phyloP scores from a whole-genome alignment of 345 rosid species.

The Trapa incisa region DNA sequence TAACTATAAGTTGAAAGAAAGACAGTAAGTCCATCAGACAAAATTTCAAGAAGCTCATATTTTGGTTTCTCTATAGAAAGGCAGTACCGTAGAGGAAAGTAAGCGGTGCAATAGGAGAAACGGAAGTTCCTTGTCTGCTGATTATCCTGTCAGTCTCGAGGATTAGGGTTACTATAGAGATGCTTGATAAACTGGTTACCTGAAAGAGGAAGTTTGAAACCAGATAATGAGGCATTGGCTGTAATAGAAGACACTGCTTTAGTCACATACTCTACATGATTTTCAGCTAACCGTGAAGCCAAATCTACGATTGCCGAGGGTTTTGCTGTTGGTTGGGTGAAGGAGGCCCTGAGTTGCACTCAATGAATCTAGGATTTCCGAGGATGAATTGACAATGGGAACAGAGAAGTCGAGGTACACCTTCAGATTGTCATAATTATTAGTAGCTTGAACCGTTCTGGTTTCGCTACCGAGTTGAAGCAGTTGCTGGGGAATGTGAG shows the following conservation, averaged over 20 bases:
- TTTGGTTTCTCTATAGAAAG: conserved; percentile 1
- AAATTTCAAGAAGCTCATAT: not conserved
- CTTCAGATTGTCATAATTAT: conserved; percentile 40
- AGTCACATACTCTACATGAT: not conserved
- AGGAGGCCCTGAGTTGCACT: conserved; percentile 44
- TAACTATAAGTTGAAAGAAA: not conserved
- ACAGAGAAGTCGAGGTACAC: conserved; percentile 66
- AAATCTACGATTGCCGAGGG: conserved; percentile 53
- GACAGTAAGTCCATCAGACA: not conserved
- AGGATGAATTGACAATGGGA: conserved; percentile 63
- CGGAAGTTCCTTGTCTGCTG: conserved; percentile 63
- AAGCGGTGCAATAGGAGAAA: conserved; percentile 61
- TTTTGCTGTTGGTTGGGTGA: conserved; percentile 44
- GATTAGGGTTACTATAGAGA: conserved; percentile 45
- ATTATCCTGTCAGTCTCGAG: conserved; percentile 35
- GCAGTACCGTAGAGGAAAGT: conserved; percentile 72
- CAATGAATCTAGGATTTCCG: conserved; percentile 41
- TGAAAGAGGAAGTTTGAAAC: conserved; percentile 16
- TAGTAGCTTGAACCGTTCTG: conserved; percentile 80
- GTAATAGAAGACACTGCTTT: not conserved
- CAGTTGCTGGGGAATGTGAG: conserved; percentile 57
- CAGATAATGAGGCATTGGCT: not conserved
- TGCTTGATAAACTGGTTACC: conserved; percentile 45
- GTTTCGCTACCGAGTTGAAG: conserved; percentile 46
- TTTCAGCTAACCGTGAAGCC: conserved; percentile 51